Evolutionary conservation across 106 monocot species (phyloP), one percentile per base, ranked within the genome.

Genomic region (Posidonia australis): DNA sequence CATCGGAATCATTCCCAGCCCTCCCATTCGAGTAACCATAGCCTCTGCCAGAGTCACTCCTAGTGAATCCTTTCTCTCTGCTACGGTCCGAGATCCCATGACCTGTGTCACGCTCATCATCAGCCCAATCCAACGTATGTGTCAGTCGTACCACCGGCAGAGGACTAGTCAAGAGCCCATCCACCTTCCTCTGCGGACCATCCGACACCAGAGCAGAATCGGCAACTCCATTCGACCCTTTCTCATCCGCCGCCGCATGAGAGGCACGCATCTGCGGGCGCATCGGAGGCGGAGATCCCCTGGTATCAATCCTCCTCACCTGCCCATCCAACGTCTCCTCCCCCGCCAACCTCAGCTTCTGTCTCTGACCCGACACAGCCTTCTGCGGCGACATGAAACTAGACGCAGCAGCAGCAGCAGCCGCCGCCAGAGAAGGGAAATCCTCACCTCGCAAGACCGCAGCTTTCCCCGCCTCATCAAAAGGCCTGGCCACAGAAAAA

Each of bases 21-120:
- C 63, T 58, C 22, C 71, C 79, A 62, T 80, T 70, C 54, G 58
- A 54, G 64, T 67, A n/a, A 46, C 74, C 82, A 59, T 48, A 51
- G 21, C 43, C 53, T n/a, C 28, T 27, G 28, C 32, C 1, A n/a
- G 19, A 32, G 5, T 76, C 85, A 23, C 3, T 70, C 44, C 79
- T 77, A 18, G 66, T 44, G 12, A 77, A 72, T 28, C 83, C 68
- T 16, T 64, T 60, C 31, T 79, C 77, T 22, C 71, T 65, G 6
- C 86, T 75, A 26, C 71, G 58, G 43, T 79, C 86, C 7, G 74
- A 83, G 0, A 90, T 60, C 55, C 77, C 82, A 49, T 77, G 69
- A 17, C 84, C 75, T 0, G 84, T 90, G 42, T 94, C 89, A 10
- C 94, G 79, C 69, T 94, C 94, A 66, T 94, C 94, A 20, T 94